Evolutionary conservation across 75 land plant genomes (phyloP), one percentile per base, ranked within the genome.

Genomic region (Chamaecyparis obtusa): DNA sequence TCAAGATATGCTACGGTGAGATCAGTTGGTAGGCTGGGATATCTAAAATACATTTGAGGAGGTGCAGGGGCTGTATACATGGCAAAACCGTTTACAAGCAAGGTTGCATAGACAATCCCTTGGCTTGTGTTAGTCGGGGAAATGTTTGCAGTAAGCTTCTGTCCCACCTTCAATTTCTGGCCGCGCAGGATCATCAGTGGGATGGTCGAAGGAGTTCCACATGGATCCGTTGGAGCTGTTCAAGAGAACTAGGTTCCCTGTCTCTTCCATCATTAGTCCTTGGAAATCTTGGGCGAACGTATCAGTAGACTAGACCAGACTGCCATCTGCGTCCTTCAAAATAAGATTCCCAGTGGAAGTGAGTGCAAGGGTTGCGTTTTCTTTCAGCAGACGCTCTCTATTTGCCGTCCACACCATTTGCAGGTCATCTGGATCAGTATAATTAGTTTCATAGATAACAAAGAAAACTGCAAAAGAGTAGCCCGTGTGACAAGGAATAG

Each of bases 201-300:
- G 89, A 39, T 88, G 71, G 78, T 92, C 92, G 83, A 93, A 93
- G 33, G 90, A 90, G 24, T 91, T 91, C 92, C 93, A 93, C 54
- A 91, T 67, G 4, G 71, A 79, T 3, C 41, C 83, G 39, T 89
- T 87, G 8, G 55, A 57, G 5, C 30, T 21, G 76, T 90, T 88
- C n/a, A 87, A 60, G 14, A 93, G 88, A 21, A 89, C 88, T 43
- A 92, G n/a, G 86, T 93, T 92, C 32, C 93, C 94, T 21, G 67
- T 79, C 4, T 87, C 84, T 44, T 76, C 27, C 21, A 89, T 44
- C n/a, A 32, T n/a, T 84, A 90, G 56, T 71, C 37, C 17, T 19
- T 35, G 13, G 9, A 5, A 88, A 82, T 30, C 87, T 89, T 69
- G 3, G 76, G 36, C 0, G 36, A 88, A 80, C 1, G 90, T 92